Conservation (phyloP, 139 green algal genomes). For the Chlorella vulgaris region DNA sequence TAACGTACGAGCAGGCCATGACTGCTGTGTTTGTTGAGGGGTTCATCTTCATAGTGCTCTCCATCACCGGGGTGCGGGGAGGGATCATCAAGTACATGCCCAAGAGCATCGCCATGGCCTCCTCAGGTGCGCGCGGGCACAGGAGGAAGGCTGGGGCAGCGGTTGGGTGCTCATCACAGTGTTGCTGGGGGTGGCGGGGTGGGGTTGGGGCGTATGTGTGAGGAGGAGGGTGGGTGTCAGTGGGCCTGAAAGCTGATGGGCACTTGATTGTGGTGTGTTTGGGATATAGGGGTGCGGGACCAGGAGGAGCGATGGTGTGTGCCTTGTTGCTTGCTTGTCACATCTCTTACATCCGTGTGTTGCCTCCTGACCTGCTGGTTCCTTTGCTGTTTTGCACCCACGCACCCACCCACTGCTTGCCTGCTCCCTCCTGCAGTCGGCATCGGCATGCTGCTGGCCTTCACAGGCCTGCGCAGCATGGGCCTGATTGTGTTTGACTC, state of each 20-base stretch:
- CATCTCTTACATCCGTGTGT: conserved; percentile 19
- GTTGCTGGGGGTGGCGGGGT: background rate
- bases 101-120: conserved; percentile 64
- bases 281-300: too few relatives aligned
- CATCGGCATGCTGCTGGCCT: conserved; percentile 82
- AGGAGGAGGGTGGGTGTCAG: too few relatives aligned
- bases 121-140: background rate
- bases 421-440: conserved; percentile 51
- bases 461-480: conserved; percentile 73
- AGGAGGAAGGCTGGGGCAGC: background rate
- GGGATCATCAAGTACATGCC: conserved; percentile 72
- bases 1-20: conserved; percentile 66
- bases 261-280: too few relatives aligned
- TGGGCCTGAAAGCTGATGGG: too few relatives aligned
- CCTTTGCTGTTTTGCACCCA: too few relatives aligned
- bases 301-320: too few relatives aligned
- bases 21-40: conserved; percentile 76
- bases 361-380: too few relatives aligned
- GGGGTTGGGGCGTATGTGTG: too few relatives aligned
- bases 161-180: background rate
- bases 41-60: conserved; percentile 79
- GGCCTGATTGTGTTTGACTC: conserved; percentile 70
- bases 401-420: too few relatives aligned
- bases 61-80: conserved; percentile 63
- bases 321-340: conserved; percentile 63